Percentiles rank a stretch among this genome's conserved stretches.
These are phyloP conservation scores for Vachellia collinsii DNA, from an alignment of 306 rosid genomes.

Conservation along the genomic window DNA sequence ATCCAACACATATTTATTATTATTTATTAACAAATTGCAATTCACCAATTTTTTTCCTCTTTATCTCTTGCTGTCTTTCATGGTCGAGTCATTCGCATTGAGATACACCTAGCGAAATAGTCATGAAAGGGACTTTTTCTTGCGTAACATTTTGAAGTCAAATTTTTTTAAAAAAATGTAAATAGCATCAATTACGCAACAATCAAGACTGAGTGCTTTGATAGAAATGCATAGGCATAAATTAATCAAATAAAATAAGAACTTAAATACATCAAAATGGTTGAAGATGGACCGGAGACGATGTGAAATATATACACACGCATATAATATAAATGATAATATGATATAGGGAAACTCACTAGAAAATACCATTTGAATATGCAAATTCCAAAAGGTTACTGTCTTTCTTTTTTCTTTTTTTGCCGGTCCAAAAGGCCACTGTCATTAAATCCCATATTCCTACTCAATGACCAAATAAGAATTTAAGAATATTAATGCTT, in stretches of 20 bases:
- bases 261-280: background rate
- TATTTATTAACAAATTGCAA: background rate
- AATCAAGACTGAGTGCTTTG: background rate
- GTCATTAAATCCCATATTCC: too few species aligned
- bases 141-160: background rate
- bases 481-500: too few species aligned
- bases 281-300: too few species aligned
- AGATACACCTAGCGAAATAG: background rate
- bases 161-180: background rate
- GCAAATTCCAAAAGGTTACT: too few species aligned
- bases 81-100: background rate
- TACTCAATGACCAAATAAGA: too few species aligned
- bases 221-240: too few species aligned
- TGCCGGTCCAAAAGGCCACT: too few species aligned
- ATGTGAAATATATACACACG: too few species aligned
- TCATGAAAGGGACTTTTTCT: background rate
- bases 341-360: too few species aligned
- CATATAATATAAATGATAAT: too few species aligned
- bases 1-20: background rate
- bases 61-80: background rate
- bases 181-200: background rate
- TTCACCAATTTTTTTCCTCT: background rate
- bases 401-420: too few species aligned
- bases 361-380: too few species aligned
- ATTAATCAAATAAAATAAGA: background rate